Base-by-base conservation (phyloP, 2,329 filamentous ascomycete species). In the Xylaria polymorpha region DNA sequence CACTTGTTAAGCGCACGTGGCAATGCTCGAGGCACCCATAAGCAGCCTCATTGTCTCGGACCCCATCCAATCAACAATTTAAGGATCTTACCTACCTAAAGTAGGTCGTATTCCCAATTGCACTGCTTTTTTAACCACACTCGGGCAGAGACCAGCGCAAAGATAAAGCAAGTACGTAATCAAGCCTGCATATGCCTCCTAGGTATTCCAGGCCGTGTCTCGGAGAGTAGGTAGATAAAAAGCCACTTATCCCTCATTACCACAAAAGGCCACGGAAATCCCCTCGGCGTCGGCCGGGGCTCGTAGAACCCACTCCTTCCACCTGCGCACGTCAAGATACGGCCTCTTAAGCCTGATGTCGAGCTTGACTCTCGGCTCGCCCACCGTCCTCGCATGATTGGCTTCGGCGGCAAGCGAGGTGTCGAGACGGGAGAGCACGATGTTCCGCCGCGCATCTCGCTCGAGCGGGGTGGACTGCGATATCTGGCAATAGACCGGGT, bases 231-330 rank as follows among this genome's bases (percentile, higher is more conserved):
- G 14, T n/a, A 32, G 8, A 35, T 4, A 35, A 35, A 37, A 51
- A 32, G 9, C 48, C 1, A 25, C 50, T 25, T 35, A 44, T 35
- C 25, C 37, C 37, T 55, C n/a, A 8, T 41, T 37, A 18, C 7
- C 4, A 20, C 4, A 14, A 12, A 43, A 48, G 8, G 10, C 41
- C 1, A 71, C 61, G 12, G 43, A 25, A 10, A 69, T 55, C 14
- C 56, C 67, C 20, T 51, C 22, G 1, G 56, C 67, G 2, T 67
- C 69, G 3, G 3, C 25, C 4, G 68, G 70, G 14, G 68, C 68
- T 10, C 43, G 41, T 22, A 71, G 37, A 46, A 71, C 14, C 70
- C 70, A 72, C 55, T 69, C 70, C 48, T 43, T 60, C 70, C 70
- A 72, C 6, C n/a, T 25, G n/a, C 41, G 56, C 20, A 69, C 60